Base-by-base conservation (phyloP, 169 alveolate genomes). In the Amoebophrya sp. region DNA sequence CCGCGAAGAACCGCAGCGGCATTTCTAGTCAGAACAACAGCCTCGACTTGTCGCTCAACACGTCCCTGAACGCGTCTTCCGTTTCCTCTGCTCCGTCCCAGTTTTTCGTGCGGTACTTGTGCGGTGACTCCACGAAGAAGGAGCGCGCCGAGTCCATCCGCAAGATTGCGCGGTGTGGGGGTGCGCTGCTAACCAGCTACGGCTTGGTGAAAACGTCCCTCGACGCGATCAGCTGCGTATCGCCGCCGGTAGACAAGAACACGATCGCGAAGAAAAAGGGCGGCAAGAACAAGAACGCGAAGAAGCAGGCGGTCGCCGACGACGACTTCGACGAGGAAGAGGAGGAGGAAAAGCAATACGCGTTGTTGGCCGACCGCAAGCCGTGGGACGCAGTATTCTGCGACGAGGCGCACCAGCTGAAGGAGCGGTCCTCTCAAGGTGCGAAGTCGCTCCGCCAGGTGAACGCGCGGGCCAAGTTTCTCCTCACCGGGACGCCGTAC, bases 381-480 rank as follows among this genome's bases (percentile, higher is more conserved):
- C 7, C 78, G 7, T 58, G 78, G 78, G 78, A 58, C 78, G 7
- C 34, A 13, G 34, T 58, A 10, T 13, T 58, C 34, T 58, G 78
- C 78, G 78, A 58, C 78, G 78, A 58, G 34, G 78, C 78, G 78
- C 78, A 58, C 78, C 38, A n/a, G 78, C 78, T 58, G 39, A 58
- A 58, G 34, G 78, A 58, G 5, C 26, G 78, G 7, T 1, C 34
- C 38, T 7, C 29, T 2, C 26, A 58, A 29, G 78, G 78, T 2
- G 26, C 78, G 78, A 58, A 58, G 34, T 16, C 78, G 78, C 26
- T 58, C 0, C 78, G 78, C 26, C 26, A 23, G 78, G 34, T 58
- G 78, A 1, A 2, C 38, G 78, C 38, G 78, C 26, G 23, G 7
- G 2, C 34, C 78, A 58, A n/a, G 78, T n/a, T 58, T n/a, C 23